A percentile compares a stretch with the other conserved stretches of the same genome.
Evolutionary conservation across 2,329 filamentous ascomycete species (phyloP).

Genomic region (Septoria petroselini): DNA sequence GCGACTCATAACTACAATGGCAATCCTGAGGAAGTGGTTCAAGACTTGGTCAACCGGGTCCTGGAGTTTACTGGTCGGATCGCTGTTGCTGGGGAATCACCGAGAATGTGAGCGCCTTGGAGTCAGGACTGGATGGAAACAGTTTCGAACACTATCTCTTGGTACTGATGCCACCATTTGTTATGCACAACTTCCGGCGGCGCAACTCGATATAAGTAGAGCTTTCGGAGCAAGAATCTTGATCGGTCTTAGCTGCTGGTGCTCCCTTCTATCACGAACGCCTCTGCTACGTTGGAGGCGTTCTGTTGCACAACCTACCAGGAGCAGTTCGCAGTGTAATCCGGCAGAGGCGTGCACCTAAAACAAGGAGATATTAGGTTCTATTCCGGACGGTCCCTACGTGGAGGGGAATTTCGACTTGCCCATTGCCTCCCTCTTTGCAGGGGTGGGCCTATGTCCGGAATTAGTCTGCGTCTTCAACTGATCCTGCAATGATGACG

Average conservation of each 20-base stretch:
- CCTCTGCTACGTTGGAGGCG: no score
- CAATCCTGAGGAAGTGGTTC: conserved; percentile 47
- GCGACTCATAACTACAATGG: conserved; percentile 53
- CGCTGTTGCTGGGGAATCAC: neutral
- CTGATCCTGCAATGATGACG: neutral
- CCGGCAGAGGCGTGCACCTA: no score
- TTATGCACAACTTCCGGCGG: no score
- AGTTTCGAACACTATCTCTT: neutral
- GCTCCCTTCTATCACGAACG: no score
- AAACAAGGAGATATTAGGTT: no score
- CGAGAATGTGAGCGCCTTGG: conserved; percentile 6
- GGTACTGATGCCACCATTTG: neutral
- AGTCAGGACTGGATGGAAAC: neutral
- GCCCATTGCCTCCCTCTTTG: neutral
- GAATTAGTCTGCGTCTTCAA: no score
- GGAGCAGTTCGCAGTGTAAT: neutral
- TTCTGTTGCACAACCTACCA: no score
- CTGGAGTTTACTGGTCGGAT: conserved; percentile 46
- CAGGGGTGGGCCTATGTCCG: neutral
- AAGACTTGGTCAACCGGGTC: conserved; percentile 52
- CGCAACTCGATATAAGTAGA: no score
- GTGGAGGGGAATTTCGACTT: no score
- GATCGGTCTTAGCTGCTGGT: no score
- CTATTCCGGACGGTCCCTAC: no score
- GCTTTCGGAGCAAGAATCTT: no score